A percentile compares a stretch with the other conserved stretches of the same genome.
These are phyloP conservation scores for Chlamydomonas sphaeroides DNA, from an alignment of 139 green algal species.

Conservation along the genomic window DNA sequence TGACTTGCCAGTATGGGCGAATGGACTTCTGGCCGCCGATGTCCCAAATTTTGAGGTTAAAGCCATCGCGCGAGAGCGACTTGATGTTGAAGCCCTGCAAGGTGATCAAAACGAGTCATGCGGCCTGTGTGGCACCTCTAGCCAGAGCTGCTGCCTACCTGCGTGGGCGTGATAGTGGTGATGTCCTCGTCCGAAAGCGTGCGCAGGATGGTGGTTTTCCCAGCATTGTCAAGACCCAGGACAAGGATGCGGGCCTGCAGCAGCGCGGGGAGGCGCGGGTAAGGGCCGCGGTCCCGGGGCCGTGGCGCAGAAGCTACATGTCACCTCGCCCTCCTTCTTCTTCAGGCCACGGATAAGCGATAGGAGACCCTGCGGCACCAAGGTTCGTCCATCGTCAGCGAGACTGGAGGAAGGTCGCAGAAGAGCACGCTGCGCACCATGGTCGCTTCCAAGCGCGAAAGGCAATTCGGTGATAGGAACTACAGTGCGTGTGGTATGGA, in stretches of 20 bases:
- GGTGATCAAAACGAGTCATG: too few species aligned
- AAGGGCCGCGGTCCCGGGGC: too few species aligned
- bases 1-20: conserved; percentile 78
- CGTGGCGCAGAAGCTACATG: not conserved
- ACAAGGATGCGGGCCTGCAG: conserved; percentile 83
- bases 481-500: too few species aligned
- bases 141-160: too few species aligned
- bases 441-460: too few species aligned
- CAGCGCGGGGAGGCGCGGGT: not conserved
- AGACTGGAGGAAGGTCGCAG: too few species aligned
- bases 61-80: conserved; percentile 77
- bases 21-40: conserved; percentile 89
- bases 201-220: conserved; percentile 89
- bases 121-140: too few species aligned
- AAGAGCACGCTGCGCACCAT: too few species aligned
- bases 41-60: conserved; percentile 91
- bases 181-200: conserved; percentile 84
- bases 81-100: conserved; percentile 91
- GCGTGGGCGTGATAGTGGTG: conserved; percentile 78
- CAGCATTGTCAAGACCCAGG: conserved; percentile 84
- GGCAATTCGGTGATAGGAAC: too few species aligned
- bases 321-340: conserved; percentile 75
- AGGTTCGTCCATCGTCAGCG: too few species aligned
- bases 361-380: conserved; percentile 67
- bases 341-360: conserved; percentile 67